Evolutionary conservation across 768 basidiomycete genomes (phyloP).

Genomic region (Trametes meyenii): DNA sequence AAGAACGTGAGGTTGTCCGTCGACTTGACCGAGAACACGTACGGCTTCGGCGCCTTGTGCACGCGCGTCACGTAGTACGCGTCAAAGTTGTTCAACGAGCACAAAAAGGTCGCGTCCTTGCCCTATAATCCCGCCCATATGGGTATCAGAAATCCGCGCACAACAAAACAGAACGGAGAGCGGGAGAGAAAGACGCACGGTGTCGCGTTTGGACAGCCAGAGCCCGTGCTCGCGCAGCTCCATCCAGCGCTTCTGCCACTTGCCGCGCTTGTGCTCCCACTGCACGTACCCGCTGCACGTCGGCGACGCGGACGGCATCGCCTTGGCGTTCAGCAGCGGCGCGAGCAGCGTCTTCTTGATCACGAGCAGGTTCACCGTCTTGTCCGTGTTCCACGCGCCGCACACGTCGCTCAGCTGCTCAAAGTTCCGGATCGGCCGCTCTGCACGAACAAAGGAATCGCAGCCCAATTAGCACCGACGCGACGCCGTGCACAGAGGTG

Average conservation of each 20-base stretch:
- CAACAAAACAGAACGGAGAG: not conserved
- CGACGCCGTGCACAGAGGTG: conserved; percentile 11
- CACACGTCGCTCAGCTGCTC: conserved; percentile 81
- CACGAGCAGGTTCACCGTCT: conserved; percentile 77
- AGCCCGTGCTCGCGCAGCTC: conserved; percentile 83
- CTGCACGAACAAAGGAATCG: conserved; percentile 41
- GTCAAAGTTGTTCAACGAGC: conserved; percentile 88
- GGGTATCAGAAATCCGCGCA: conserved; percentile 12
- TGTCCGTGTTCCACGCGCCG: conserved; percentile 87
- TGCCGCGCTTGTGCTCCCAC: conserved; percentile 88
- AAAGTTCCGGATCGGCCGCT: conserved; percentile 87
- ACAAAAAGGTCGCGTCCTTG: conserved; percentile 82
- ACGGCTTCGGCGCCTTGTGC: conserved; percentile 83
- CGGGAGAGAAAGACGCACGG: conserved; percentile 48
- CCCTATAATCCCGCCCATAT: conserved; percentile 48
- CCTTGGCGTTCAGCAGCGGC: conserved; percentile 52
- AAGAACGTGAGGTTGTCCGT: conserved; percentile 86
- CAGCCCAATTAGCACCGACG: conserved; percentile 17
- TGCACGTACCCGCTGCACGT: conserved; percentile 70
- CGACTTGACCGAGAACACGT: conserved; percentile 85
- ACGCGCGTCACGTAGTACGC: conserved; percentile 77
- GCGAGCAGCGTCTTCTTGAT: conserved; percentile 75
- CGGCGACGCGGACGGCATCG: conserved; percentile 50
- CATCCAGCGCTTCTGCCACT: conserved; percentile 94
- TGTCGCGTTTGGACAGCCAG: conserved; percentile 89